Base-by-base conservation (phyloP, 805 yeast genomes). In the Cyberlindnera bimundalis region DNA sequence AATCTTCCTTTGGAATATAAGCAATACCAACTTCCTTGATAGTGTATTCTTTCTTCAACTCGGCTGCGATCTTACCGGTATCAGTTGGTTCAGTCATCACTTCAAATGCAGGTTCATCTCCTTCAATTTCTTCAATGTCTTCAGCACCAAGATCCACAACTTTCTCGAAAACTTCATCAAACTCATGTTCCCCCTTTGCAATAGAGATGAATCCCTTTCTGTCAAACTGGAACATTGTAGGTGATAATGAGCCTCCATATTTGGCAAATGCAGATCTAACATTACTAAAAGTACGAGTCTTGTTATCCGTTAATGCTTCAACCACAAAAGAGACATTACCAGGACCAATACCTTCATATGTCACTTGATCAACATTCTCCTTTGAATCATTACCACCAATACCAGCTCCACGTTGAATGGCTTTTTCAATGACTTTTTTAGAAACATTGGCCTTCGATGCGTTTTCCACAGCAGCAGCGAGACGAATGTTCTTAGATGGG, bases 281-380 rank as follows among this genome's bases (percentile, higher is more conserved):
- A 35, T 73, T 71, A 13, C 85, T 82, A 26, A 88, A 74, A 0
- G 96, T 81, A 37, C 98, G 70, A 44, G 84, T 79, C 61, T 84
- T 87, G 62, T 88, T 91, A 58, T 91, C 96, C 0, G 98, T 91
- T 35, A 80, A 70, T 1, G 96, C 90, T 55, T 88, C 96, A 5
- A 91, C 79, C 4, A 91, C 74, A 33, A 89, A 70, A 0, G 96
- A 85, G 2, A 86, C 86, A 2, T 96, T 96, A 2, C 90, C 95
- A 0, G 96, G 96, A 0, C 91, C 97, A 60, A 89, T 69, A 13
- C 93, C 96, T 60, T 93, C 98, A 62, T 90, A 93, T 10, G 75
- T 59, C 23, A 81, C 85, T 11, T 72, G 61, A 42, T 76, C 84
- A 43, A 74, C 64, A 21, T 70, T 66, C 17, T 62, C 57, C 46